Evolutionary conservation across 768 basidiomycete species (phyloP), one percentile per base, ranked within the genome.

Genomic region (Pleurotus citrinopileatus): DNA sequence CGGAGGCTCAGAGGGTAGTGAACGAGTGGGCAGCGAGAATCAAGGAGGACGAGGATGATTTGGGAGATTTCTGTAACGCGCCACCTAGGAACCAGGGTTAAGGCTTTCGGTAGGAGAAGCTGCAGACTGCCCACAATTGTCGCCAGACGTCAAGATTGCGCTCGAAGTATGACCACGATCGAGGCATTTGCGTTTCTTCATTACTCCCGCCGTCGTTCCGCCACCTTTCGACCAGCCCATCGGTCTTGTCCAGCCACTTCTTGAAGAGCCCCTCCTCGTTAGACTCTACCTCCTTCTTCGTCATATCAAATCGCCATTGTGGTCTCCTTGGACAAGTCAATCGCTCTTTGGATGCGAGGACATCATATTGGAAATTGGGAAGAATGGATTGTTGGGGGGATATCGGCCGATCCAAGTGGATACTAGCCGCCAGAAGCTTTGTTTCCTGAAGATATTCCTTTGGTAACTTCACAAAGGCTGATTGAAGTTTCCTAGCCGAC

Each of bases 61-160:
- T 94, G 83, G 0, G 91, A 91, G 22, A 90, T 87, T 70, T 98
- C 96, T 4, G 87, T 84, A 19, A 97, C 95, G 32, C 96, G 83
- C 96, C 96, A 98, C 60, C 89, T 92, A 61, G 5, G 46, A 38
- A 34, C n/a, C 44, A 7, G 47, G 37, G 13, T 5, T 17, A 13
- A 50, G 45, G 54, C 57, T 56, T 57, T 53, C 22, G 46, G 53
- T 27, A 44, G 38, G 44, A 44, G 44, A 29, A 55, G 32, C 48
- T 2, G 28, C 15, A 52, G 42, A 13, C 28, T 6, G 77, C 88
- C 60, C 67, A 91, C 84, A 98, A 71, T 72, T 98, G 96, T 58
- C 95, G 72, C 94, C 94, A 98, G 10, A 99, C 97, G 75, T 97
- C 91, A 42, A 97, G 62, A 66, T 98, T 97, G 37, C 90, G 80